A percentile compares a stretch with the other conserved stretches of the same genome.
These are phyloP conservation scores for Juncus inflexus DNA, from an alignment of 176 grass and related monocot genomes.

Conservation along the genomic window DNA sequence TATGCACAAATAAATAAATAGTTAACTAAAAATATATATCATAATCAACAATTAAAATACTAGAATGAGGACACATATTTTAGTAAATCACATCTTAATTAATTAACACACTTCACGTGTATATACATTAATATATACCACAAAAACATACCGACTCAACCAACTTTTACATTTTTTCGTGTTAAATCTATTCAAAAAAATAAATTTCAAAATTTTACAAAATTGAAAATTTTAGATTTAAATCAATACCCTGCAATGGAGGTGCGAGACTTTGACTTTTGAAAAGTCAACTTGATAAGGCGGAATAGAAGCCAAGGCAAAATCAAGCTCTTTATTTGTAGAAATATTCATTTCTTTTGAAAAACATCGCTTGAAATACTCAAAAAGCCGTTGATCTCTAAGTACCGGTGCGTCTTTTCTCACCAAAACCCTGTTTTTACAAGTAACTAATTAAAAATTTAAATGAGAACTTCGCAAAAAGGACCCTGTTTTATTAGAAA, in stretches of 20 bases:
- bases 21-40: slow-evolving; percentile 7
- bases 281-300: slow-evolving; percentile 73
- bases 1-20: neutral
- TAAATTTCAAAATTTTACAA: slow-evolving; percentile 9
- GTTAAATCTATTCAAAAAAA: neutral
- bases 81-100: too few species aligned
- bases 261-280: slow-evolving; percentile 66
- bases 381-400: slow-evolving; percentile 50
- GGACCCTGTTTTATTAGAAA: too few species aligned
- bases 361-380: slow-evolving; percentile 93
- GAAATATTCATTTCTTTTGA: slow-evolving; percentile 45
- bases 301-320: slow-evolving; percentile 74
- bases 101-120: too few species aligned
- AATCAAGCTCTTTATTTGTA: slow-evolving; percentile 88
- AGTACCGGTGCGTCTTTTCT: slow-evolving; percentile 52
- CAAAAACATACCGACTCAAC: too few species aligned
- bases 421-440: slow-evolving; percentile 43
- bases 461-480: neutral
- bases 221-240: slow-evolving; percentile 2
- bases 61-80: too few species aligned
- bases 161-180: too few species aligned
- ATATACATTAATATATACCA: too few species aligned
- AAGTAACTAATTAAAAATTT: neutral
- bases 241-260: slow-evolving; percentile 64
- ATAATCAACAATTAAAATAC: slow-evolving; percentile 15